Evolutionary conservation across 805 yeast species (phyloP).

Genomic region (Schwanniomyces occidentalis): DNA sequence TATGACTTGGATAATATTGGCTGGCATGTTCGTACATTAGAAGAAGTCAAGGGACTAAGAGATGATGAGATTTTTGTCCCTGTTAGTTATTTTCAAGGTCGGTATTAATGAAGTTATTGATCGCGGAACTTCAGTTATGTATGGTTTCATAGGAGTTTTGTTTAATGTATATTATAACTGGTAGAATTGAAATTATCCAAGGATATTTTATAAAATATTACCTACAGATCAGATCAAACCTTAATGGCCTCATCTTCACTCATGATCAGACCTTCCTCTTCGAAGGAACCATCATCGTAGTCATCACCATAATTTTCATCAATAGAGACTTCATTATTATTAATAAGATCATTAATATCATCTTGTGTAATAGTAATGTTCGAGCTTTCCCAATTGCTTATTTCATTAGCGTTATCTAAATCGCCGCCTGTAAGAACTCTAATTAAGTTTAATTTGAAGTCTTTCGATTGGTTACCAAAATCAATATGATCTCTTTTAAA

Average conservation of each 20-base stretch:
- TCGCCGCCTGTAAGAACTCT: slow-evolving; percentile 61
- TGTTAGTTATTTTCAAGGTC: slow-evolving; percentile 21
- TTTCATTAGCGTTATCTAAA: slow-evolving; percentile 26
- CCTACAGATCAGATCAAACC: no score
- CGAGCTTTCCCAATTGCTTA: slow-evolving; percentile 40
- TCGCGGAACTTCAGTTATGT: no score
- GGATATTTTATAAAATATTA: no score
- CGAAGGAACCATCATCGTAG: slow-evolving; percentile 14
- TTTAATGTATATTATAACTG: no score
- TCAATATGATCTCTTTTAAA: slow-evolving; percentile 47
- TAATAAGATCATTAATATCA: no score
- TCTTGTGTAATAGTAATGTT: no score
- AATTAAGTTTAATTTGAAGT: slow-evolving; percentile 49
- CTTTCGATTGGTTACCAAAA: slow-evolving; percentile 48
- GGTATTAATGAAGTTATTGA: no score
- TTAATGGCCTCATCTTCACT: no score
- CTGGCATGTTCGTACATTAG: slow-evolving; percentile 33
- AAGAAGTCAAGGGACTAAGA: slow-evolving; percentile 28
- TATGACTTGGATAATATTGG: slow-evolving; percentile 34
- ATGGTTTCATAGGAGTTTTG: no score
- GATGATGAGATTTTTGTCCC: slow-evolving; percentile 32
- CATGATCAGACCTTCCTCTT: slow-evolving; percentile 17
- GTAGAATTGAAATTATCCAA: no score
- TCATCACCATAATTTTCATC: slow-evolving; percentile 14
- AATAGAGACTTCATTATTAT: slow-evolving; percentile 18